Evolutionary conservation across 106 monocot genomes (phyloP).

Genomic region (Amphibolis antarctica): DNA sequence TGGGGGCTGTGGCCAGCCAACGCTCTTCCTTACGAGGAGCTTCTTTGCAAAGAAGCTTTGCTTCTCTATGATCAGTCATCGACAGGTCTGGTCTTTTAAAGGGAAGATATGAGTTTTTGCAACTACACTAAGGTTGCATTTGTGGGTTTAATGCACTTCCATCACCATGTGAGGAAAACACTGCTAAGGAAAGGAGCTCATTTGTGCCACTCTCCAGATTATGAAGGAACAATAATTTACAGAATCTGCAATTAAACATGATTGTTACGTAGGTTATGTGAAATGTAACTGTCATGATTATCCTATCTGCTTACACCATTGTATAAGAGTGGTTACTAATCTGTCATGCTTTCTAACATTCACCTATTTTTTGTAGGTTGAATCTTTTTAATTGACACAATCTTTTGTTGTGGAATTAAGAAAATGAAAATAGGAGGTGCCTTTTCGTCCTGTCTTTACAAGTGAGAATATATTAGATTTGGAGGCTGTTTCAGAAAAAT

Average conservation of each 20-base stretch:
- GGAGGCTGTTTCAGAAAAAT: constrained; percentile 25
- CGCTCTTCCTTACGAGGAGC: constrained; percentile 75
- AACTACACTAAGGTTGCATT: constrained; percentile 37
- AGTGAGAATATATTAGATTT: constrained; percentile 39
- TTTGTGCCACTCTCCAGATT: constrained; percentile 1
- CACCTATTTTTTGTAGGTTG: neutral
- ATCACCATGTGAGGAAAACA: constrained; percentile 33
- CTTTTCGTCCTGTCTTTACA: constrained; percentile 18
- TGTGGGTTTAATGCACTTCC: constrained; percentile 52
- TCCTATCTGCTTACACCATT: constrained; percentile 56
- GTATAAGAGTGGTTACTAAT: constrained; percentile 15
- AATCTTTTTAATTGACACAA: constrained; percentile 3
- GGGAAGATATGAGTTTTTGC: constrained; percentile 23
- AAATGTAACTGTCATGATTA: constrained; percentile 36
- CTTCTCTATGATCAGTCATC: constrained; percentile 27
- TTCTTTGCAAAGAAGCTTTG: constrained; percentile 81
- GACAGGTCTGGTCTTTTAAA: constrained; percentile 8
- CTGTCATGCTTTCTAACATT: neutral
- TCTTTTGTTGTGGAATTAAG: constrained; percentile 15
- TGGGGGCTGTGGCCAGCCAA: constrained; percentile 56
- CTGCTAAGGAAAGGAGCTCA: constrained; percentile 31
- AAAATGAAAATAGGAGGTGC: constrained; percentile 30
- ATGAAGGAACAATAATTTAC: constrained; percentile 18
- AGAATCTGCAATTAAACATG: constrained; percentile 45
- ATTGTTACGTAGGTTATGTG: constrained; percentile 51